Conservation (phyloP, 345 rosid species). For the Cardiospermum halicacabum region DNA sequence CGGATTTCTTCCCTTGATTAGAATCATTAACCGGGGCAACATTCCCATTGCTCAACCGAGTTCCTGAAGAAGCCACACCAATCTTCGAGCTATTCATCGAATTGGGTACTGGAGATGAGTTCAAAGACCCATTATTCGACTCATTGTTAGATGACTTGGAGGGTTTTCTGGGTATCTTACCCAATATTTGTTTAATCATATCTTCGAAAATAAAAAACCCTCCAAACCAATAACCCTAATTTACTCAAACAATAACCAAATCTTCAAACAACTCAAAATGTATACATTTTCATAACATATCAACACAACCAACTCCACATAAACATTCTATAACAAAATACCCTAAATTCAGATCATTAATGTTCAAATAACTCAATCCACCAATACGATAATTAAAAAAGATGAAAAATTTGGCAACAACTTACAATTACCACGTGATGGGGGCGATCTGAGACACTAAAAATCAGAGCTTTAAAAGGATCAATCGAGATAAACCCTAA, state of each 20-base stretch:
- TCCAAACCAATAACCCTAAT: slow-evolving; percentile 12
- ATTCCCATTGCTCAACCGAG: slow-evolving; percentile 44
- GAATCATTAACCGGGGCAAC: slow-evolving; percentile 27
- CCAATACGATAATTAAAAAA: slow-evolving; percentile 5
- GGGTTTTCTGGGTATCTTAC: slow-evolving; percentile 67
- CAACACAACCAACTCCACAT: not conserved
- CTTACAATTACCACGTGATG: slow-evolving; percentile 24
- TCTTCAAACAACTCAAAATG: slow-evolving; percentile 17
- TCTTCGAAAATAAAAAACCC: slow-evolving; percentile 26
- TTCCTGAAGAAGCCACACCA: slow-evolving; percentile 30
- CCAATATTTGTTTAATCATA: slow-evolving; percentile 80
- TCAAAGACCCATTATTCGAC: slow-evolving; percentile 37
- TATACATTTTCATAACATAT: slow-evolving; percentile 11
- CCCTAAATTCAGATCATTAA: not conserved
- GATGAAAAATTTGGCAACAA: slow-evolving; percentile 1
- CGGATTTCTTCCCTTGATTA: slow-evolving; percentile 42
- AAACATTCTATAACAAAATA: slow-evolving; percentile 2
- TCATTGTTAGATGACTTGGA: slow-evolving; percentile 55
- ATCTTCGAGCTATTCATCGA: slow-evolving; percentile 33
- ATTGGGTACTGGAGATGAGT: slow-evolving; percentile 36
- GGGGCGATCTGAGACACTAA: slow-evolving; percentile 22
- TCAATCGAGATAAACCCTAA: slow-evolving; percentile 36
- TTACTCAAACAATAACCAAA: slow-evolving; percentile 15
- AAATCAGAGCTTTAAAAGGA: slow-evolving; percentile 14
- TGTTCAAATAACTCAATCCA: slow-evolving; percentile 5